These are phyloP conservation scores for Grosmannia clavigera DNA, from an alignment of 2,329 filamentous ascomycete species.

Conservation along the genomic window DNA sequence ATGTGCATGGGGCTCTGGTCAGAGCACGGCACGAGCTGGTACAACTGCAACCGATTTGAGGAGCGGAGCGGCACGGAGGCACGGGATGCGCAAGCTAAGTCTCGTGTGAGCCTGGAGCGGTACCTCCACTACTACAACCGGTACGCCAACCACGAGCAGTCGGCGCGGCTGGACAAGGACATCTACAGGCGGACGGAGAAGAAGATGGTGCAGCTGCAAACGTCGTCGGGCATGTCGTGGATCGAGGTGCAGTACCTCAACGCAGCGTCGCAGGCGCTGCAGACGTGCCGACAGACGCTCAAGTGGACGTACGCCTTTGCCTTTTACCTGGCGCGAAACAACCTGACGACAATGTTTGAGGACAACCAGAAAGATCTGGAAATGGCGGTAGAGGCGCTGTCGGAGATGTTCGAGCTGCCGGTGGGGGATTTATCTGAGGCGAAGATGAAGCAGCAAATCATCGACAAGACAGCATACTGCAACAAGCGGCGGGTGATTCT, in stretches of 20 bases:
- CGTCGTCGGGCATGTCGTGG: constrained; percentile 92
- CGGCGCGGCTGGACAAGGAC: constrained; percentile 90
- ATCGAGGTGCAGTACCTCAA: constrained; percentile 98
- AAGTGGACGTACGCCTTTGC: constrained; percentile 99
- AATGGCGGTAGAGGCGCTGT: constrained; percentile 90
- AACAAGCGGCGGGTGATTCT: constrained; percentile 83
- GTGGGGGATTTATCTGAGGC: constrained; percentile 70
- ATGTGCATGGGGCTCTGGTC: constrained; percentile 99
- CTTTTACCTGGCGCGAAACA: constrained; percentile 93
- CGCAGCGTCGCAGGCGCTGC: constrained; percentile 81
- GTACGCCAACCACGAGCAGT: constrained; percentile 98
- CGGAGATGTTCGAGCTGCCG: constrained; percentile 99
- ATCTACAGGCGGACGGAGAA: constrained; percentile 93
- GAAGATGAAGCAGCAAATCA: constrained; percentile 95
- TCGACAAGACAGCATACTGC: constrained; percentile 97
- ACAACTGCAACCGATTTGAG: constrained; percentile 96
- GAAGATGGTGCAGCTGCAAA: constrained; percentile 96
- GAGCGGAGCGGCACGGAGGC: constrained; percentile 90
- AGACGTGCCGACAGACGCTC: constrained; percentile 93
- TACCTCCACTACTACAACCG: constrained; percentile 99
- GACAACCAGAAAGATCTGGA: constrained; percentile 98
- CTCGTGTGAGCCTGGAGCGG: constrained; percentile 80
- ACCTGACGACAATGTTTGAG: constrained; percentile 92
- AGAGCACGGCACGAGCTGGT: constrained; percentile 97
- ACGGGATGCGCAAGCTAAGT: constrained; percentile 82